phyloP scores from a whole-genome alignment of 2,329 filamentous ascomycete species.

The Aureobasidium sp. region DNA sequence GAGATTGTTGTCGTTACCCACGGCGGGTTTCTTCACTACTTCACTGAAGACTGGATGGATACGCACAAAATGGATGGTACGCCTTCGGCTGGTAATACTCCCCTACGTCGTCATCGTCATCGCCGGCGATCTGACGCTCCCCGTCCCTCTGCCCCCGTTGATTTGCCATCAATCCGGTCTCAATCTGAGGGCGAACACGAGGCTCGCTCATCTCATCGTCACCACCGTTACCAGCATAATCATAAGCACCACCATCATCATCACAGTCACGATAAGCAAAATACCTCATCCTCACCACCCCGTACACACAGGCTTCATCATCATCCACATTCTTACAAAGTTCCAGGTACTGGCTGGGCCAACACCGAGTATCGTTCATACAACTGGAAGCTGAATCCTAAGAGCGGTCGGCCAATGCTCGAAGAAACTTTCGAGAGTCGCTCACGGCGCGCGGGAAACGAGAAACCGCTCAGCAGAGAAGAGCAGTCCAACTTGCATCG shows the following conservation, averaged over 20 bases:
- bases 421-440: conserved; percentile 31
- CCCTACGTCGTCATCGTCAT: conserved; percentile 14
- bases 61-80: conserved; percentile 39
- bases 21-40: conserved; percentile 75
- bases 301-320: background rate
- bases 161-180: background rate
- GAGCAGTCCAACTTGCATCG: conserved; percentile 29
- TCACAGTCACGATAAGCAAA: background rate
- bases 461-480: conserved; percentile 29
- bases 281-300: background rate
- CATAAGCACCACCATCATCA: background rate
- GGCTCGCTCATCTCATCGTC: background rate
- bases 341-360: conserved; percentile 60
- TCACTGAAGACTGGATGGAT: conserved; percentile 74
- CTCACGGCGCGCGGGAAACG: conserved; percentile 22
- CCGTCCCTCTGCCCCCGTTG: background rate
- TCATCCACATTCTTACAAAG: conserved; percentile 10
- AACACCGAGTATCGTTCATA: conserved; percentile 70
- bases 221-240: background rate
- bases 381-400: conserved; percentile 12
- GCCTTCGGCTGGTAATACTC: conserved; percentile 11
- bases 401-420: conserved; percentile 39
- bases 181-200: background rate
- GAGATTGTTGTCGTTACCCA: conserved; percentile 74
- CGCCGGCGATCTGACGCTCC: conserved; percentile 3